Evolutionary conservation across 2,329 filamentous ascomycete genomes (phyloP), one percentile per base, ranked within the genome.

Genomic region (Colletotrichum magnum): DNA sequence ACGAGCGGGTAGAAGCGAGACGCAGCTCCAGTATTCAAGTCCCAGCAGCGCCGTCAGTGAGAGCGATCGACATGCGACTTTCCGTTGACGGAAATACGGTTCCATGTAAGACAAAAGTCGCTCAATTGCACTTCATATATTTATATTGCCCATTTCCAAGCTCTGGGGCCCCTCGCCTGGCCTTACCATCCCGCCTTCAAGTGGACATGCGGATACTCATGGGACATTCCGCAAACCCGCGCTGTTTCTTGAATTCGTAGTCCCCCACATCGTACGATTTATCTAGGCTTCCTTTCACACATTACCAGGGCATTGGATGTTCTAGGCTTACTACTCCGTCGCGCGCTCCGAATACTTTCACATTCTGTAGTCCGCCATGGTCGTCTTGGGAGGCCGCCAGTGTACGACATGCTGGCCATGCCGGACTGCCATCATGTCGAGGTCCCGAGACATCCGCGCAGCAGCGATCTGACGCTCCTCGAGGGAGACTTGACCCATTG

Each of bases 331-430:
- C n/a, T 50, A 52, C 12, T 54, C 66, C 41, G 21, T 28, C 39
- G 59, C 64, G 64, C 69, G 47, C 36, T 54, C 64, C 53, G 69
- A 15, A 15, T 83, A 86, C 0, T 84, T 85, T 43, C 84, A 86
- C 0, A 84, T 85, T 43, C 84, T 78, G 75, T 82, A 83, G 69
- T 87, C 83, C 2, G 75, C 77, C n/a, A 86, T 65, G 2, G 85
- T 77, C 7, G 76, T 75, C n/a, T 72, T 48, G 50, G 74, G 63
- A 5, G 75, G 73, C 51, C 73, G 69, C 71, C 74, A 75, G 58
- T 77, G 77, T 1, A 74, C 75, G 47, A 81, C 71, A n/a, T 41
- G 28, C 6, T 50, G 45, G 9, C 48, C 53, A 28, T 73, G 68
- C 47, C 53, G 24, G 24, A 62, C 66, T 9, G 57, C 51, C 15